phyloP scores from a whole-genome alignment of 176 grass and related monocot genomes.

The Zizania latifolia region DNA sequence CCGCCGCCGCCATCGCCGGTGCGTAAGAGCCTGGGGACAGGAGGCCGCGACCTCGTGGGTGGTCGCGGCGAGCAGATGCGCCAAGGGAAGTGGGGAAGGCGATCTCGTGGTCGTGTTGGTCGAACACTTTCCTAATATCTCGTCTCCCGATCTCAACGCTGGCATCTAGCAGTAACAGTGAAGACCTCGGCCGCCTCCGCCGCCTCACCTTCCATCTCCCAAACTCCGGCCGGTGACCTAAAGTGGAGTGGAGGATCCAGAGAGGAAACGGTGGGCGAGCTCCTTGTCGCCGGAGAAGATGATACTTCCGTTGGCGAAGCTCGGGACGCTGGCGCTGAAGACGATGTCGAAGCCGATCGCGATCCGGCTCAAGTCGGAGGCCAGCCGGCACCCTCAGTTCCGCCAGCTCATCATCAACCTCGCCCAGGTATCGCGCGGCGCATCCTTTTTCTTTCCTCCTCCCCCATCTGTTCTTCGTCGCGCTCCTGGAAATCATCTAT shows the following conservation, averaged over 20 bases:
- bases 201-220: neutral
- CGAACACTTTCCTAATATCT: neutral
- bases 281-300: constrained; percentile 17
- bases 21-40: too few relatives aligned
- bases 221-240: neutral
- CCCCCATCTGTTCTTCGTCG: neutral
- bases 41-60: too few relatives aligned
- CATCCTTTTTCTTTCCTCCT: neutral
- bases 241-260: neutral
- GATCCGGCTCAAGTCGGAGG: constrained; percentile 54
- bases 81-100: too few relatives aligned
- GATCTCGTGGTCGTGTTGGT: neutral
- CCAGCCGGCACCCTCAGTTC: constrained; percentile 58
- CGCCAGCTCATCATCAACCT: constrained; percentile 59
- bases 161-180: neutral
- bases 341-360: constrained; percentile 60
- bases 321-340: constrained; percentile 56
- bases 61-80: too few relatives aligned
- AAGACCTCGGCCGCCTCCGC: neutral
- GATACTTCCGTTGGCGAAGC: constrained; percentile 67
- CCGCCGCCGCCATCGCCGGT: too few relatives aligned
- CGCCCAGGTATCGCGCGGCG: constrained; percentile 43
- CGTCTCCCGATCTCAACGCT: constrained; percentile 9
- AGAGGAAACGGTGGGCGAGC: neutral
- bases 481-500: neutral